phyloP scores from a whole-genome alignment of 768 basidiomycete species.

The Hericium coralloides region DNA sequence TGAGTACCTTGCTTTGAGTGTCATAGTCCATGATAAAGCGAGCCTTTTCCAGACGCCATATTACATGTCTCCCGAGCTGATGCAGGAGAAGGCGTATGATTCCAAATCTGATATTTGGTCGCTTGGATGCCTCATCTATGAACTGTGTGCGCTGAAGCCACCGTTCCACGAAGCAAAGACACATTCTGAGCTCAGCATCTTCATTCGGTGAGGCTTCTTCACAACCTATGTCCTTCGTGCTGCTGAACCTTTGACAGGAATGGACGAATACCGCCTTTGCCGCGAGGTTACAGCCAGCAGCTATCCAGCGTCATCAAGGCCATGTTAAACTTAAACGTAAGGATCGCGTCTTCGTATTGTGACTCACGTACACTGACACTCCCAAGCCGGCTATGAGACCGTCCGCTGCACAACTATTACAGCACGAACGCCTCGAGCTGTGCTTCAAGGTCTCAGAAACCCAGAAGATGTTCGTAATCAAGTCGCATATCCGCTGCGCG shows the following conservation, averaged over 20 bases:
- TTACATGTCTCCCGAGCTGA: slow-evolving; percentile 98
- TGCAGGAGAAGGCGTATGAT: slow-evolving; percentile 96
- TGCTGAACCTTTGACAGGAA: neutral
- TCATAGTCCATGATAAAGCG: no score
- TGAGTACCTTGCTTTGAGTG: slow-evolving; percentile 23
- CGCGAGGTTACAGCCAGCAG: slow-evolving; percentile 70
- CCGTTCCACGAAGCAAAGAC: slow-evolving; percentile 93
- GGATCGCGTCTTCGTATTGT: slow-evolving; percentile 14
- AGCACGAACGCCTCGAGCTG: slow-evolving; percentile 68
- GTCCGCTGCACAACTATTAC: slow-evolving; percentile 70
- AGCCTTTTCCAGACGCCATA: slow-evolving; percentile 77
- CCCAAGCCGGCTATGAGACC: slow-evolving; percentile 78
- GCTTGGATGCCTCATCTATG: slow-evolving; percentile 92
- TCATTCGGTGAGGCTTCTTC: slow-evolving; percentile 48
- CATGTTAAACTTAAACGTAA: slow-evolving; percentile 80
- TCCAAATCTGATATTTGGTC: slow-evolving; percentile 99
- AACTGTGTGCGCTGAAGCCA: slow-evolving; percentile 88
- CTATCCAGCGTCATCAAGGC: slow-evolving; percentile 70
- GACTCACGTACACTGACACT: neutral
- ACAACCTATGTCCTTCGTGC: neutral
- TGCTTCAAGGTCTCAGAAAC: slow-evolving; percentile 67
- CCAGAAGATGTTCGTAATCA: slow-evolving; percentile 58
- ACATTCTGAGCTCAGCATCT: slow-evolving; percentile 73
- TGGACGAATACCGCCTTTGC: slow-evolving; percentile 86
- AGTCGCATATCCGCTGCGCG: neutral